Evolutionary conservation across 2,329 filamentous ascomycete genomes (phyloP).

Genomic region (Sporothrix mexicana): DNA sequence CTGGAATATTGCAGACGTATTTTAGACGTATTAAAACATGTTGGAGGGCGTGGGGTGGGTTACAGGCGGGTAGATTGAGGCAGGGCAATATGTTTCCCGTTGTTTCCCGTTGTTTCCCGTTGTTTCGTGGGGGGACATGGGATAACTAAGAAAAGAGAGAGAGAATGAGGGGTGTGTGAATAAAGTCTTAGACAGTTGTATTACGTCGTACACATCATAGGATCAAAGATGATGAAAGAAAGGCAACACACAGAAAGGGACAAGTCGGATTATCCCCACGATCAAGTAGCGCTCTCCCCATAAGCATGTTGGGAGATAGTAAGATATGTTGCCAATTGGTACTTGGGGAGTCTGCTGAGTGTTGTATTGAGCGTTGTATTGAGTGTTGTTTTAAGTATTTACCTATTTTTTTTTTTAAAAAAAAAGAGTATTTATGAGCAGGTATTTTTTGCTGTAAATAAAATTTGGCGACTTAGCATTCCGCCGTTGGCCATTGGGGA

Average conservation of each 20-base stretch:
- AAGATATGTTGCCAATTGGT: neutral
- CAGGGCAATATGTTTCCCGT: neutral
- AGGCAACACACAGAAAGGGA: neutral
- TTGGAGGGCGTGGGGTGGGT: neutral
- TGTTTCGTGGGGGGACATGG: neutral
- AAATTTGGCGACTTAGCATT: too few species aligned
- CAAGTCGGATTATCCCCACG: neutral
- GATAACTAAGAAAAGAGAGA: neutral
- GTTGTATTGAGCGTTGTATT: neutral
- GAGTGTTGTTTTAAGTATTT: too few species aligned
- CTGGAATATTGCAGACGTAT: too few species aligned
- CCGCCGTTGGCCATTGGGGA: too few species aligned
- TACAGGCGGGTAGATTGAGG: conserved; percentile 18
- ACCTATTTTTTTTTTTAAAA: too few species aligned
- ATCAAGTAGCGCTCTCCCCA: neutral
- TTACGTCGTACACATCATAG: too few species aligned
- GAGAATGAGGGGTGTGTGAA: neutral
- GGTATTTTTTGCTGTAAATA: too few species aligned
- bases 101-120: neutral
- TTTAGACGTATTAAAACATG: neutral
- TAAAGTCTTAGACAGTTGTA: too few species aligned
- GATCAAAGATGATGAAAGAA: neutral
- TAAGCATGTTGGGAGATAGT: neutral
- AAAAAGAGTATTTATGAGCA: too few species aligned
- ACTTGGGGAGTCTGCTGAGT: neutral